phyloP scores from a whole-genome alignment of 2,329 filamentous ascomycete species.

The Neopestalotiopsis clavispora region DNA sequence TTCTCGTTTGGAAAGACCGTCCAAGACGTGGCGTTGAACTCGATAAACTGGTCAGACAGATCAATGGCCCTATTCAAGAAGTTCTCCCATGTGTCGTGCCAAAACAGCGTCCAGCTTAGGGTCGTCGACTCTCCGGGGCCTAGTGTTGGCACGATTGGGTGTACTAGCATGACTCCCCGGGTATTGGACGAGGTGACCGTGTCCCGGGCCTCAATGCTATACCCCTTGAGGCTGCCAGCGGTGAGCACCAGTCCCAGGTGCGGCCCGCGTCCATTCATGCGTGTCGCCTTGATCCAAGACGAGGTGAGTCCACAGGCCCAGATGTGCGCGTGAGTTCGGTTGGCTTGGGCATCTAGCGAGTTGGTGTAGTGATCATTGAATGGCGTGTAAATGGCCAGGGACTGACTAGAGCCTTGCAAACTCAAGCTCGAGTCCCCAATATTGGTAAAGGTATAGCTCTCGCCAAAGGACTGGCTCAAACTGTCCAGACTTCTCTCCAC shows the following conservation, averaged over 20 bases:
- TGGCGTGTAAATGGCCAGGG: neutral
- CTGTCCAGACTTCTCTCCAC: neutral
- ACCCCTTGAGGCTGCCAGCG: neutral
- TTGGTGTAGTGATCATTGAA: neutral
- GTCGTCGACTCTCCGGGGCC: neutral
- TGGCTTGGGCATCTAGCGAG: neutral
- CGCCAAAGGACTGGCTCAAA: neutral
- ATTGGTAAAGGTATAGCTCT: neutral
- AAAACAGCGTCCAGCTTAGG: neutral
- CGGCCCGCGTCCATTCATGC: neutral
- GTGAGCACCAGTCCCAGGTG: neutral
- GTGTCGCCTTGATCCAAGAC: neutral
- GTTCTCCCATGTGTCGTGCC: neutral
- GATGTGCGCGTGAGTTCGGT: neutral
- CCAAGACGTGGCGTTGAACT: neutral
- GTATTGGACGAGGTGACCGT: neutral
- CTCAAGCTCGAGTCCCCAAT: neutral
- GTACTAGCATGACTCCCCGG: neutral
- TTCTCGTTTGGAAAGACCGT: neutral
- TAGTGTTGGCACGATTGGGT: neutral
- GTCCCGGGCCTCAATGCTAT: neutral
- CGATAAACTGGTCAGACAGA: conserved; percentile 1
- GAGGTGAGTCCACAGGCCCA: neutral
- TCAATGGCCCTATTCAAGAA: neutral
- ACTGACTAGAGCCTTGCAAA: neutral